Evolutionary conservation across 441 rosid species (phyloP), one percentile per base, ranked within the genome.

Genomic region (Erodium texanum): DNA sequence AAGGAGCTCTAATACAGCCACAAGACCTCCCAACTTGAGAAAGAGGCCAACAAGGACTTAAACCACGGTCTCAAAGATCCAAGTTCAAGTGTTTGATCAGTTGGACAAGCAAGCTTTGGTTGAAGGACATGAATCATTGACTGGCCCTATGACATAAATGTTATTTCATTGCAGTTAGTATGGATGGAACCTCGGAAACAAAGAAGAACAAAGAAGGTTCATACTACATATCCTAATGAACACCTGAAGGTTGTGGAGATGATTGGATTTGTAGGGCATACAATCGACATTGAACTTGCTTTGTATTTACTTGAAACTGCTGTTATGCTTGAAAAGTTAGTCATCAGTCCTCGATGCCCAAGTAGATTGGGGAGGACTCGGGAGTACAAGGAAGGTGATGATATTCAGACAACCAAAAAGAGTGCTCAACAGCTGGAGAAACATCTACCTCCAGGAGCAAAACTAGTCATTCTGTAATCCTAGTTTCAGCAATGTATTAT

Each of bases 131-230:
- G n/a, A n/a, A n/a, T n/a, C n/a, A n/a, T n/a, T n/a, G n/a, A n/a
- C n/a, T n/a, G n/a, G n/a, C n/a, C n/a, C n/a, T n/a, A n/a, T n/a
- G 64, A 59, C 15, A 23, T 5, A 7, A 24, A 1, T 62, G 65
- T 62, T 62, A 59, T 24, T 24, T 24, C 2, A 4, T 62, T 62
- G 65, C 65, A 62, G 65, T 24, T 62, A 5, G 24, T 62, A 62
- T 62, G 65, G 65, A 62, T 62, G 65, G 65, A 62, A 24, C 65
- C 65, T 62, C 34, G 19, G 65, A 62, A 62, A 62, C 65, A 62
- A 24, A 62, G 65, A 62, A 24, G 65, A 62, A 24, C 14, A 7
- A 62, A 62, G 65, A 62, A 62, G n/a, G 19, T 7, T 24, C 14
- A 12, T 14, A 14, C 29, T 9, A 38, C 10, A 24, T 5, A 62